Conservation (phyloP, 73 alveolate species). For the Urostyla sp. region DNA sequence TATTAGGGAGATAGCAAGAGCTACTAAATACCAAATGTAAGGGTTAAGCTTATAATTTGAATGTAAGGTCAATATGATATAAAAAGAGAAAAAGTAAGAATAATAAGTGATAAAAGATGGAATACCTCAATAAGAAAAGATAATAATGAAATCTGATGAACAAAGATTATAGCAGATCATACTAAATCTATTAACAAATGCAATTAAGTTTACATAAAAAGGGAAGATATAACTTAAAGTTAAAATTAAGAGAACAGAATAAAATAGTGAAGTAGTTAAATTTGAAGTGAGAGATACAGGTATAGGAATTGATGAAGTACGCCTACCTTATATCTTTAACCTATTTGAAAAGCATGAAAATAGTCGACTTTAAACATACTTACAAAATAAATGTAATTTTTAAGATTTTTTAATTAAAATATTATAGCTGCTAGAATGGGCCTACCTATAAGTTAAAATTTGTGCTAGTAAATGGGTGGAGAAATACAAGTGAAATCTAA, state of each 20-base stretch:
- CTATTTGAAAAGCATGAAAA: slow-evolving; percentile 40
- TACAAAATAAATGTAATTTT: slow-evolving; percentile 1
- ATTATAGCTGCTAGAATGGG: slow-evolving; percentile 50
- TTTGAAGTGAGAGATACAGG: slow-evolving; percentile 44
- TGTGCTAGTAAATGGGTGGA: slow-evolving; percentile 48
- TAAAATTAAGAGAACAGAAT: not conserved
- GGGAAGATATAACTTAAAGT: slow-evolving; percentile 17
- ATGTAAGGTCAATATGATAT: too few relatives aligned
- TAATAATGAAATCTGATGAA: slow-evolving; percentile 13
- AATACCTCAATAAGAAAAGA: not conserved
- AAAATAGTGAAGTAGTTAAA: not conserved
- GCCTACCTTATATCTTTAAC: slow-evolving; percentile 29
- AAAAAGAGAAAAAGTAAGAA: too few relatives aligned
- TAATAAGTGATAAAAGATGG: too few relatives aligned
- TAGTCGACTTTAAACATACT: not conserved
- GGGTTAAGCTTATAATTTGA: not conserved
- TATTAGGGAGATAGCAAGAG: slow-evolving; percentile 8
- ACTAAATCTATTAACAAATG: slow-evolving; percentile 13
- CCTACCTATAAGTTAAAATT: slow-evolving; percentile 36
- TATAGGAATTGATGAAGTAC: slow-evolving; percentile 19
- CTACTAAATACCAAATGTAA: not conserved
- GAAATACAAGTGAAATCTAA: slow-evolving; percentile 19
- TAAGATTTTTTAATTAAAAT: too few relatives aligned
- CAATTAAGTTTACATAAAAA: slow-evolving; percentile 28
- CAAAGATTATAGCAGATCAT: slow-evolving; percentile 26